Evolutionary conservation across 1,284 basidiomycete species (phyloP), one percentile per base, ranked within the genome.

Genomic region (Schizopora paradoxa): DNA sequence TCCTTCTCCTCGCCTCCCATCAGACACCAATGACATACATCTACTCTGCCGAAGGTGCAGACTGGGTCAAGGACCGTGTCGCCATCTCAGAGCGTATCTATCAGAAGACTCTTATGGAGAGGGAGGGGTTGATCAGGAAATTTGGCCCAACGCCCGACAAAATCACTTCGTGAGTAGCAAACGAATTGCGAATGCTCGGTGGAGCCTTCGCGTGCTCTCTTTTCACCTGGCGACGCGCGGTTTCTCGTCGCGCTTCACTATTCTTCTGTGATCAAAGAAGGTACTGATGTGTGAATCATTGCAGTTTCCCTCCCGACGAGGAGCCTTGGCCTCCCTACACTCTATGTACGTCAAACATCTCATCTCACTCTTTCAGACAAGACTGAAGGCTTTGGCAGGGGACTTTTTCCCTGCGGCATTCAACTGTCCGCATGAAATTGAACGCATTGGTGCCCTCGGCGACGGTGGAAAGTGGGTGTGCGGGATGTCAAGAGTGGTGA

Each of bases 381-480:
- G 8, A 23, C n/a, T 37, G n/a, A n/a, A n/a, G n/a, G 8, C 21
- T 35, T 36, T 26, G 31, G 7, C 45, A 73, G 69, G 73, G 73
- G 73, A 74, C 53, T 73, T 73, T 56, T 74, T 73, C 56, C 66
- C 69, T 8, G 69, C 73, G 8, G 62, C 69, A 1, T 76, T 63
- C 54, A 63, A 58, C 37, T 74, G 72, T 41, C 71, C 74, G 6
- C 72, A 73, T 59, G 61, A 64, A 14, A 56, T 70, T 2, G 63
- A 72, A 33, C 65, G 73, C 33, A 40, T 76, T 16, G 74, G 73
- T 4, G 62, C 70, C 5, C 62, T 73, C 48, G 71, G 70, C 7
- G 73, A 76, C 45, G 74, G 73, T 6, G 73, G 73, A 13, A 77
- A 76, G 56, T 77, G 73, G 72, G 55, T 71, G 5, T 76, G 74